These are phyloP conservation scores for Isoetes engelmannii DNA, from an alignment of 83 land plant genomes.

Conservation along the genomic window DNA sequence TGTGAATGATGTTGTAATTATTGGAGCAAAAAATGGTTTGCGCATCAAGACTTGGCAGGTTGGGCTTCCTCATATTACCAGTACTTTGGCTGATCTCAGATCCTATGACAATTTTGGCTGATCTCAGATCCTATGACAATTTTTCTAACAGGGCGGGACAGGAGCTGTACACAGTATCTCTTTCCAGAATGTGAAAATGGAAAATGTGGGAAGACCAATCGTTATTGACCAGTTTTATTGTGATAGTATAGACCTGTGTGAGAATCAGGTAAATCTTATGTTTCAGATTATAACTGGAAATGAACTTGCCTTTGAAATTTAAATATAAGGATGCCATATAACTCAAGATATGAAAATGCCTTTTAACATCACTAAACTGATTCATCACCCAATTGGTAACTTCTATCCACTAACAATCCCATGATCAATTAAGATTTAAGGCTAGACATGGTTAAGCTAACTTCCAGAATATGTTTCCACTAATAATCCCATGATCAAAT, in stretches of 20 bases:
- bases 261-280: conserved; percentile 11
- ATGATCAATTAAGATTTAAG: neutral
- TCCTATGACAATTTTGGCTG: neutral
- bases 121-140: neutral
- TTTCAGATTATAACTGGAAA: too few species aligned
- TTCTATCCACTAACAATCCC: neutral
- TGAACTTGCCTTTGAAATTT: neutral
- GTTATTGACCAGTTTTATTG: conserved; percentile 42
- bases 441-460: too few species aligned
- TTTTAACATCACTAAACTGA: neutral
- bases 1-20: conserved; percentile 6
- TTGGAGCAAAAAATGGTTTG: conserved; percentile 24
- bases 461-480: neutral
- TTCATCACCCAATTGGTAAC: neutral
- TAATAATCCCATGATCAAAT: neutral
- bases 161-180: conserved; percentile 24
- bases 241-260: neutral
- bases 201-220: conserved; percentile 17
- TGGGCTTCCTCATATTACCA: too few species aligned
- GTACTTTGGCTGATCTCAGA: neutral
- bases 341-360: too few species aligned
- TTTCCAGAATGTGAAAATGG: conserved; percentile 19
- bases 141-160: conserved; percentile 29
- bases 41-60: conserved; percentile 48
- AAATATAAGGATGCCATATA: too few species aligned